A percentile compares a stretch with the other conserved stretches of the same genome.
Evolutionary conservation across 495 filamentous ascomycete genomes (phyloP).

Genomic region (Aspergillus asperescens): DNA sequence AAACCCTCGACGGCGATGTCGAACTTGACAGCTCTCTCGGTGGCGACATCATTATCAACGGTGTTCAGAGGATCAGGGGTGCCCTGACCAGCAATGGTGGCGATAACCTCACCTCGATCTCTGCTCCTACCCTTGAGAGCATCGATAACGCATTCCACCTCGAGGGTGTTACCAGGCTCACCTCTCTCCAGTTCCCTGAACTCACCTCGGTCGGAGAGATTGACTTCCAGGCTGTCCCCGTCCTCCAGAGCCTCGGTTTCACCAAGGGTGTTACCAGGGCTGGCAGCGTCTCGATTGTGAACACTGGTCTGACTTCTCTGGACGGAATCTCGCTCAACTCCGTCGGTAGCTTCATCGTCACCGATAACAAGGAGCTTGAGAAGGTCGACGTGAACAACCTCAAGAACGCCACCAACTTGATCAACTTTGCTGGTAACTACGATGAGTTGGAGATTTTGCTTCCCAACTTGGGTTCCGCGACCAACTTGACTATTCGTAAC

Average conservation of each 20-base stretch:
- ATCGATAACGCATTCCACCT: conserved; percentile 64
- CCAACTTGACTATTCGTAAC: conserved; percentile 86
- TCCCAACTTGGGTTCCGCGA: conserved; percentile 70
- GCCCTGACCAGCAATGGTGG: conserved; percentile 58
- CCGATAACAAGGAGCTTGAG: conserved; percentile 71
- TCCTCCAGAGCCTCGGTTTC: conserved; percentile 64
- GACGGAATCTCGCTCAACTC: conserved; percentile 69
- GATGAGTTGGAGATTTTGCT: conserved; percentile 62
- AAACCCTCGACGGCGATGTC: conserved; percentile 64
- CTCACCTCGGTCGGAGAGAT: conserved; percentile 61
- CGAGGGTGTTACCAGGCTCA: conserved; percentile 58
- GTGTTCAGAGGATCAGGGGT: conserved; percentile 60
- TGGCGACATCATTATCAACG: conserved; percentile 41
- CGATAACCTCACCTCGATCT: conserved; percentile 50
- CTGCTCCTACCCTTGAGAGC: conserved; percentile 41
- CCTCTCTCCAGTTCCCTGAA: conserved; percentile 53
- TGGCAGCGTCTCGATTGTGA: conserved; percentile 62
- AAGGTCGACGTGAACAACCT: conserved; percentile 66
- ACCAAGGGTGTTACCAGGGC: conserved; percentile 57
- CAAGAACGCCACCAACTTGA: conserved; percentile 54
- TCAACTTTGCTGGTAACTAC: conserved; percentile 56
- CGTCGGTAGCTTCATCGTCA: conserved; percentile 61
- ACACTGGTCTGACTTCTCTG: conserved; percentile 72
- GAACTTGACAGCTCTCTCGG: conserved; percentile 52
- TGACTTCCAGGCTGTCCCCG: conserved; percentile 66